A percentile compares a stretch with the other conserved stretches of the same genome.
Evolutionary conservation across 108 stramenopile species (phyloP).

Genomic region (Chaetoceros tenuissimus): DNA sequence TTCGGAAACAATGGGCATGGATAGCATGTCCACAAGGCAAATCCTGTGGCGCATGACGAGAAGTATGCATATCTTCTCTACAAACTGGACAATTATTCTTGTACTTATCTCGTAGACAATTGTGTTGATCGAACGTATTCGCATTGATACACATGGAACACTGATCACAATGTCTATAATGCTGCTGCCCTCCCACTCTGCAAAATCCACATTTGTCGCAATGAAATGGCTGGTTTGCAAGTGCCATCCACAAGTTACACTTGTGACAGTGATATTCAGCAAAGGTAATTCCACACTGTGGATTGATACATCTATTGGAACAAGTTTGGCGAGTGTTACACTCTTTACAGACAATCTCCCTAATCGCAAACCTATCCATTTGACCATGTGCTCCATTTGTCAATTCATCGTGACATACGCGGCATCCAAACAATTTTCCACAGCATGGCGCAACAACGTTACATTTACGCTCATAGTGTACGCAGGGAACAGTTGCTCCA

Average conservation of each 20-base stretch:
- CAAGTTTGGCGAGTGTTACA: conserved; percentile 65
- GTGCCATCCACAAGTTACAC: conserved; percentile 37
- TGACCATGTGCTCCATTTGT: conserved; percentile 60
- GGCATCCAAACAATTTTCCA: conserved; percentile 65
- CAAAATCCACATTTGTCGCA: conserved; percentile 39
- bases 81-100: conserved; percentile 42
- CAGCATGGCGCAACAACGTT: conserved; percentile 79
- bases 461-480: conserved; percentile 76
- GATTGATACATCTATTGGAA: conserved; percentile 65
- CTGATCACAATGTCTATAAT: conserved; percentile 22
- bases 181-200: conserved; percentile 30
- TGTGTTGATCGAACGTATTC: conserved; percentile 20
- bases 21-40: conserved; percentile 84
- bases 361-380: conserved; percentile 66
- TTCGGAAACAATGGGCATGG: conserved; percentile 82
- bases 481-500: conserved; percentile 35
- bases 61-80: conserved; percentile 39
- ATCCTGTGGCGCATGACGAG: conserved; percentile 70
- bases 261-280: conserved; percentile 3
- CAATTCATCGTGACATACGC: conserved; percentile 84
- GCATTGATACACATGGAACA: conserved; percentile 36
- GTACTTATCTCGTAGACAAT: conserved; percentile 39
- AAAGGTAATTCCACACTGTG: conserved; percentile 12
- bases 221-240: conserved; percentile 16
- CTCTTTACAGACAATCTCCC: conserved; percentile 68